These are phyloP conservation scores for Celoporthe dispersa DNA, from an alignment of 2,329 filamentous ascomycete genomes.

Conservation along the genomic window DNA sequence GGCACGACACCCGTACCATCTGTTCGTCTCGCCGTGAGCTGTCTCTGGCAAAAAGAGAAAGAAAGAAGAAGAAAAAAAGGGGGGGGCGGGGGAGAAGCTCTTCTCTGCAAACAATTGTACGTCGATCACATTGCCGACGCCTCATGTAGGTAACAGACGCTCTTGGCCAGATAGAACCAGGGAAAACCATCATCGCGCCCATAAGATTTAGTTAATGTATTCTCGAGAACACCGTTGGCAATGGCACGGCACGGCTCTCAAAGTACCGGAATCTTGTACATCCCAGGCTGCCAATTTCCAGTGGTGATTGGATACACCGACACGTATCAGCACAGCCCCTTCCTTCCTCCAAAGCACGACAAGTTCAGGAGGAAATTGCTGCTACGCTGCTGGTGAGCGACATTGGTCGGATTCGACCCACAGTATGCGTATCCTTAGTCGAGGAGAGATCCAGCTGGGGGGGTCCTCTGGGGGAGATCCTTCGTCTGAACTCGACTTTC, in stretches of 20 bases:
- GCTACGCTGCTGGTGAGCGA: background rate
- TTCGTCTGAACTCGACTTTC: background rate
- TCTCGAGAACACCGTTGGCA: background rate
- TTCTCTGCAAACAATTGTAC: background rate
- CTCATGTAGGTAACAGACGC: background rate
- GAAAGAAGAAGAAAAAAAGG: background rate
- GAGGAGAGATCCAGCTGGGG: background rate
- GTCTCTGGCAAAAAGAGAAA: background rate
- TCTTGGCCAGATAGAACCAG: background rate
- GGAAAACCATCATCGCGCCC: background rate
- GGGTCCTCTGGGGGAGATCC: background rate
- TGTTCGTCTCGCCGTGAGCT: background rate
- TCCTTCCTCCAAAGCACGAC: background rate
- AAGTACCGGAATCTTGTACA: background rate
- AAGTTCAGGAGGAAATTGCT: background rate
- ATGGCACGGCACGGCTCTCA: background rate
- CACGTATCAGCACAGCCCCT: background rate
- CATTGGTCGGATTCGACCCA: background rate
- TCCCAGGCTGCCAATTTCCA: background rate
- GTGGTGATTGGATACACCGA: background rate
- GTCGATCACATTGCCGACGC: background rate
- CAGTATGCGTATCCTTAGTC: background rate
- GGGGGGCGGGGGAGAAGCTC: background rate
- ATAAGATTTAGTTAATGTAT: background rate
- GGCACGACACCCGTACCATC: background rate